Evolutionary conservation across 148 eudicot species (phyloP).

Genomic region (Hydrangea macrophylla): DNA sequence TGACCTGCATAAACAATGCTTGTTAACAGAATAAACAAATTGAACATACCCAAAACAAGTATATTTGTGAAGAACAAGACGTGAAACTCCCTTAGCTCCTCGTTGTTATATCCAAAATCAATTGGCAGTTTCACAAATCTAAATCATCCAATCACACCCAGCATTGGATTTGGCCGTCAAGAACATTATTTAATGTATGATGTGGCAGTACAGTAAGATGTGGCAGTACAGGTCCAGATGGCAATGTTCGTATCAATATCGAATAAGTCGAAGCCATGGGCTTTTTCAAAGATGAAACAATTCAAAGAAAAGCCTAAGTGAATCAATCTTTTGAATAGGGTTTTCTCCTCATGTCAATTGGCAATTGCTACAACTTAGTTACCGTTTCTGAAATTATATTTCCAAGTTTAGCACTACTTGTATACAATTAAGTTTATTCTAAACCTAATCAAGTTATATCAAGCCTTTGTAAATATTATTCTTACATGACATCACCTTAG

Average conservation of each 20-base stretch:
- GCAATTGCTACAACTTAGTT: no score
- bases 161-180: neutral
- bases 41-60: neutral
- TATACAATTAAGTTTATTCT: neutral
- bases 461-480: constrained; percentile 21
- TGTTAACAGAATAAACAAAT: constrained; percentile 14
- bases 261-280: neutral
- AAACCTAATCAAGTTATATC: neutral
- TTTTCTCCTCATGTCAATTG: no score
- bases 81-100: neutral
- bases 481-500: constrained; percentile 99
- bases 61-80: neutral
- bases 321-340: neutral
- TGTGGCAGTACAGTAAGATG: no score
- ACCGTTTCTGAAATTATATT: no score
- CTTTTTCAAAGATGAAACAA: constrained; percentile 1
- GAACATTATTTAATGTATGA: no score
- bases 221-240: no score
- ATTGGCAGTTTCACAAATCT: neutral
- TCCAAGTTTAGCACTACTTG: no score
- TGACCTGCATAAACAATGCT: constrained; percentile 56
- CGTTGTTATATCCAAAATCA: neutral
- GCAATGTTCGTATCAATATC: neutral
- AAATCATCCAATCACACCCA: neutral
- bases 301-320: neutral